Evolutionary conservation across 352 stramenopile species (phyloP), one percentile per base, ranked within the genome.

Genomic region (Globisporangium solare): DNA sequence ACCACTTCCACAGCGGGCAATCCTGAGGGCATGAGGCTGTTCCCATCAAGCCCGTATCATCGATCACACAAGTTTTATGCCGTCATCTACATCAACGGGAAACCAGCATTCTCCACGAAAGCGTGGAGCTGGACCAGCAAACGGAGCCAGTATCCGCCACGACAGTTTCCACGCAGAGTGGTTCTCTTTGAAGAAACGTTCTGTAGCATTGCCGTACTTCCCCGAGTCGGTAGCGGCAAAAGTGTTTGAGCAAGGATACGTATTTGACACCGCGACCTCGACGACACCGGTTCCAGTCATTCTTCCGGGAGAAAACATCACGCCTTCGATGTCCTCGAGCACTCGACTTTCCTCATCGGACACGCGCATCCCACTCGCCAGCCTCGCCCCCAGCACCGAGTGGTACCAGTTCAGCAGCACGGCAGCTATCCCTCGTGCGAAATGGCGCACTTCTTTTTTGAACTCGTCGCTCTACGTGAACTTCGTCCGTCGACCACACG

Each of bases 381-480:
- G 79, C 42, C 58, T 89, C 12, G 69, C 73, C 17, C 59, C 76
- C 1, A 81, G 70, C 35, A 22, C 64, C 49, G 83, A 91, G 57
- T 86, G 80, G 80, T 92, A 92, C 53, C 78, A 91, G 48, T 92
- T 92, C 56, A 86, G 78, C 55, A 75, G 66, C 56, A 69, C 69
- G 10, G 47, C 42, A 12, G 21, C 59, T 2, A 87, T 92, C 14
- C 31, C 68, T 7, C 70, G 76, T 0, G 37, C 49, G 4, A 49
- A 55, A 1, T 92, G 80, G 80, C 79, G 88, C 52, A 52, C 48
- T 0, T 84, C 80, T 7, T 88, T 91, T 43, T 65, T 79, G 42
- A 78, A 88, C 47, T 69, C 72, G n/a, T 58, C 74, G 31, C 31
- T 68, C 7, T 82, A 86, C 37, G 51, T 61, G 2, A 72, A 67